Evolutionary conservation across 768 basidiomycete genomes (phyloP).

Genomic region (Clavaria fumosa): DNA sequence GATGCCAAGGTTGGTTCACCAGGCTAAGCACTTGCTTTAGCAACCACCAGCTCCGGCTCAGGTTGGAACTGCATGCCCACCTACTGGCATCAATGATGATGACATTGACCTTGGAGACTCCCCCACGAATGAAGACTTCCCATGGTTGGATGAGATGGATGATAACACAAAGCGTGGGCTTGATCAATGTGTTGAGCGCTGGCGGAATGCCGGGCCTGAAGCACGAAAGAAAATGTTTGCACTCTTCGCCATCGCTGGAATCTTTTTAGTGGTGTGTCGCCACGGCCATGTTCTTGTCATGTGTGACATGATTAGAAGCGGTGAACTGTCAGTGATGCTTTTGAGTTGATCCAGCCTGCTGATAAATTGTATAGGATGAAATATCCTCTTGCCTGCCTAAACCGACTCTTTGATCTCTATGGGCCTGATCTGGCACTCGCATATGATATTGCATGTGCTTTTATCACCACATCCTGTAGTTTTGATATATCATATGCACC

Average conservation of each 20-base stretch:
- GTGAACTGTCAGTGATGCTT: slow-evolving; percentile 20
- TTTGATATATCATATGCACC: too few relatives aligned
- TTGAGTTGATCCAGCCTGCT: background rate
- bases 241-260: slow-evolving; percentile 22
- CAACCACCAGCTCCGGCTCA: background rate
- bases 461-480: too few relatives aligned
- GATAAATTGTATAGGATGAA: slow-evolving; percentile 14
- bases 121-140: background rate
- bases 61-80: background rate
- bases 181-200: background rate
- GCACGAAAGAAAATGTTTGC: slow-evolving; percentile 15
- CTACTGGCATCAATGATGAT: background rate
- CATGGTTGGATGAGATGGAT: background rate
- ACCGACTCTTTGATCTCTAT: slow-evolving; percentile 12
- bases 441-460: slow-evolving; percentile 16
- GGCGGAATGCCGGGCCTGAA: background rate
- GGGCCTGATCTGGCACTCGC: slow-evolving; percentile 13
- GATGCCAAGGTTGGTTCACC: too few relatives aligned
- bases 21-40: background rate
- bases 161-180: background rate
- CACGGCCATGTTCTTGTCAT: slow-evolving; percentile 20
- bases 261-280: slow-evolving; percentile 21
- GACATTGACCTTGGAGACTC: slow-evolving; percentile 1
- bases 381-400: slow-evolving; percentile 15
- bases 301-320: slow-evolving; percentile 20